Evolutionary conservation across 352 stramenopile genomes (phyloP).

Genomic region (Elongisporangium undulatum): DNA sequence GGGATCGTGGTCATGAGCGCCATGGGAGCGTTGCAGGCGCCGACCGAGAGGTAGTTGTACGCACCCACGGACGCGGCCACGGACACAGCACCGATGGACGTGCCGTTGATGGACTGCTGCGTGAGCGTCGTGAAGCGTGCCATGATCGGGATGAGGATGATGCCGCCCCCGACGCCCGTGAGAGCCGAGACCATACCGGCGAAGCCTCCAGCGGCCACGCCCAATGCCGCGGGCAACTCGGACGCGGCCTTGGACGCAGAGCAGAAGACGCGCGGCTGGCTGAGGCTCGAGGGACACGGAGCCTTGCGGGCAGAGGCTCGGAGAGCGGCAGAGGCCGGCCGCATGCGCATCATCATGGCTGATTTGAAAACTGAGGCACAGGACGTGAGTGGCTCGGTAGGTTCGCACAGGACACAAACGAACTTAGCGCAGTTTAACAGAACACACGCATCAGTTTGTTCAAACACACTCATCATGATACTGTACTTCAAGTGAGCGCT

Average conservation of each 20-base stretch:
- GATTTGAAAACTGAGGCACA: background rate
- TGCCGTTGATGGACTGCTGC: conserved; percentile 83
- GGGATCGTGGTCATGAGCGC: conserved; percentile 67
- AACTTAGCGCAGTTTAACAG: background rate
- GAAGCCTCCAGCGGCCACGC: conserved; percentile 28
- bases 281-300: background rate
- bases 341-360: background rate
- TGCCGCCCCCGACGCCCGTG: conserved; percentile 74
- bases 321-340: background rate
- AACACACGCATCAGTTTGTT: background rate
- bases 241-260: conserved; percentile 28
- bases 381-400: background rate
- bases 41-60: conserved; percentile 64
- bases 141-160: conserved; percentile 83
- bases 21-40: conserved; percentile 74
- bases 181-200: conserved; percentile 73
- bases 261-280: conserved; percentile 37
- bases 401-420: background rate
- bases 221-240: conserved; percentile 3
- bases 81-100: conserved; percentile 74
- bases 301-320: too few species aligned
- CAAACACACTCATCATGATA: background rate
- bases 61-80: conserved; percentile 60
- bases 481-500: background rate
- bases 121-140: conserved; percentile 75